Evolutionary conservation across 768 basidiomycete genomes (phyloP).

Genomic region (Pleurotus platypus): DNA sequence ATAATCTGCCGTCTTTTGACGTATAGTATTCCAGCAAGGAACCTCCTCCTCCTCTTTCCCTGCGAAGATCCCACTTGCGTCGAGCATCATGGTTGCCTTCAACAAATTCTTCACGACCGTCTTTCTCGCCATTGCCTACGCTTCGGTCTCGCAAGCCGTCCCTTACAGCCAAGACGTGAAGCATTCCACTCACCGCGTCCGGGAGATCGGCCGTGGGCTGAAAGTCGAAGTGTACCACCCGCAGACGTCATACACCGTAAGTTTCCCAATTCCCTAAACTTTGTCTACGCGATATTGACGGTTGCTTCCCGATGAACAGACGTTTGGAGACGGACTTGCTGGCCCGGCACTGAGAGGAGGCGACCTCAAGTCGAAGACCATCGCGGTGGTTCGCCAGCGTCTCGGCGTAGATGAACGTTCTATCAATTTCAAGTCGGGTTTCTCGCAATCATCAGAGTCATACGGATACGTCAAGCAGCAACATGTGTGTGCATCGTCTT

Average conservation of each 20-base stretch:
- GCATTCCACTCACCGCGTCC: conserved; percentile 27
- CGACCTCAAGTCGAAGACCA: conserved; percentile 16
- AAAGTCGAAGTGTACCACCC: conserved; percentile 33
- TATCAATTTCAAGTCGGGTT: conserved; percentile 22
- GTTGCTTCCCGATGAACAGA: conserved; percentile 10
- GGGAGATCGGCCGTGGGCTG: conserved; percentile 24
- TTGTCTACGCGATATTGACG: neutral
- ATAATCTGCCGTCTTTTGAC: neutral
- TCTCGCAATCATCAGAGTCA: conserved; percentile 16
- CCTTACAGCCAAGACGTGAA: conserved; percentile 22
- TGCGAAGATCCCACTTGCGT: neutral
- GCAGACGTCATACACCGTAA: conserved; percentile 29
- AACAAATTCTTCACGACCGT: conserved; percentile 26
- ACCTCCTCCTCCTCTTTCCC: neutral
- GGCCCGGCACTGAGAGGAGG: conserved; percentile 23
- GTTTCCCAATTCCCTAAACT: neutral
- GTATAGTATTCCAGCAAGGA: neutral
- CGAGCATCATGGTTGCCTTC: conserved; percentile 2
- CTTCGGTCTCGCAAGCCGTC: conserved; percentile 21
- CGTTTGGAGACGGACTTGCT: conserved; percentile 25
- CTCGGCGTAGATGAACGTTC: conserved; percentile 18
- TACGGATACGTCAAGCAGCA: conserved; percentile 24
- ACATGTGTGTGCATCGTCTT: conserved; percentile 15
- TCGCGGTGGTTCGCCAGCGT: conserved; percentile 19
- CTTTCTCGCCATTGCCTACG: conserved; percentile 23